Conservation (phyloP, 2,329 filamentous ascomycete species). For the Aspergillus puulaauensis region DNA sequence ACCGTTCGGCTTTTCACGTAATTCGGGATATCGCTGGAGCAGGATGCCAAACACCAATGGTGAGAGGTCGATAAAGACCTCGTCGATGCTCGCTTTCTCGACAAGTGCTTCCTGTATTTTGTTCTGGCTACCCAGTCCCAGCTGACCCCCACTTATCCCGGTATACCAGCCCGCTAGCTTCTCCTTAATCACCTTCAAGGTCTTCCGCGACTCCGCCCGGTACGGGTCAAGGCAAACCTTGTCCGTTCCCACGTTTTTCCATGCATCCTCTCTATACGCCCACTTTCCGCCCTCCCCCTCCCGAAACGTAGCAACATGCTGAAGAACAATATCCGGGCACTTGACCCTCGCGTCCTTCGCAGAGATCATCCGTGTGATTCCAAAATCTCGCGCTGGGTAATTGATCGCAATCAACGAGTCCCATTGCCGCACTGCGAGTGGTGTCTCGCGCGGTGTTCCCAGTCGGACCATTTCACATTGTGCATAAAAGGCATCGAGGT, state of each 20-base stretch:
- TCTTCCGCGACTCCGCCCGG: conserved; percentile 77
- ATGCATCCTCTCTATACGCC: conserved; percentile 83
- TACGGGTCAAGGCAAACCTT: conserved; percentile 96
- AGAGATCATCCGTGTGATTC: conserved; percentile 76
- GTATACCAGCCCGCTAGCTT: conserved; percentile 55
- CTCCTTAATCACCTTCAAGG: conserved; percentile 75
- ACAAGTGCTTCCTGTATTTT: conserved; percentile 54
- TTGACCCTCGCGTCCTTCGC: conserved; percentile 79
- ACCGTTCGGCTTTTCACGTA: conserved; percentile 59
- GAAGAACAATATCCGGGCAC: conserved; percentile 79
- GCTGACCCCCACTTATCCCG: conserved; percentile 18
- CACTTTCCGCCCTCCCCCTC: conserved; percentile 82
- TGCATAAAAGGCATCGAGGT: conserved; percentile 96
- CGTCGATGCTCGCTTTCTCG: conserved; percentile 93
- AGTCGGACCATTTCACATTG: conserved; percentile 94
- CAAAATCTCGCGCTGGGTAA: conserved; percentile 81
- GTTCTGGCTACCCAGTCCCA: conserved; percentile 6
- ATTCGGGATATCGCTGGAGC: conserved; percentile 72
- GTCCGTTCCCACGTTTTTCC: conserved; percentile 75
- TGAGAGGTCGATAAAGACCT: conserved; percentile 91
- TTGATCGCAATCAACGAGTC: conserved; percentile 94
- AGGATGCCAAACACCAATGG: conserved; percentile 76
- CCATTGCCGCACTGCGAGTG: conserved; percentile 94
- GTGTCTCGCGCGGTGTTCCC: conserved; percentile 69
- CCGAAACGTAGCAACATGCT: conserved; percentile 94